Base-by-base conservation (phyloP, 345 rosid genomes). In the Eucalyptus pumila region DNA sequence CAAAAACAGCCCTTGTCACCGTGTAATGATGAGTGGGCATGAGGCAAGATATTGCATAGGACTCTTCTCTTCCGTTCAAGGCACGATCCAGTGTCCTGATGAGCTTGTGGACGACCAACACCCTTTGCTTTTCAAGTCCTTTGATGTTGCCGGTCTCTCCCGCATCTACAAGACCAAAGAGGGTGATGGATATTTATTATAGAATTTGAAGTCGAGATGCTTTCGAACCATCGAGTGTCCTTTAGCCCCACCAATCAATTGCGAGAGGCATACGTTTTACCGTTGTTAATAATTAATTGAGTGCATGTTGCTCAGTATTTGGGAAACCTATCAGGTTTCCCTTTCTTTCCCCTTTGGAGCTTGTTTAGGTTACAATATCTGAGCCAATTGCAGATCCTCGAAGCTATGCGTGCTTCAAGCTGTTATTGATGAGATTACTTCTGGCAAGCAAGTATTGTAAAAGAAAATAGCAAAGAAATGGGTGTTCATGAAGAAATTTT, bases 91-190 rank as follows among this genome's bases (percentile, higher is more conserved):
- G 11, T 89, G 89, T 6, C 93, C 91, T 32, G 69, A 87, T 8
- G 93, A 91, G 86, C 37, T 91, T 11, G 87, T 91, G 8, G 92
- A 91, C 52, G 90, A 93, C 67, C 67, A 90, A n/a, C 90, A 72
- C 87, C 91, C 93, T 13, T 65, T 93, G 90, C 81, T 67, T 12
- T 93, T 88, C 69, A 93, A 89, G 87, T 89, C 93, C 19, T 91
- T 88, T 37, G 91, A 91, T 88, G 88, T 88, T 27, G 60, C 32
- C 17, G 40, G 86, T 49, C 86, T 92, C 67, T 85, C 86, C 15
- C 44, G 47, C 10, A 62, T 76, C 51, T 52, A 52, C 52, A 54
- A 42, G 54, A n/a, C 87, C 47, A 56, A 56, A 56, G 42, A 67
- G 27, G 87, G 51, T 21, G 7, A 60, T 60, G 67, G 67, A 60